Evolutionary conservation across 805 yeast genomes (phyloP), one percentile per base, ranked within the genome.

Genomic region (Saccharomyces jurei): DNA sequence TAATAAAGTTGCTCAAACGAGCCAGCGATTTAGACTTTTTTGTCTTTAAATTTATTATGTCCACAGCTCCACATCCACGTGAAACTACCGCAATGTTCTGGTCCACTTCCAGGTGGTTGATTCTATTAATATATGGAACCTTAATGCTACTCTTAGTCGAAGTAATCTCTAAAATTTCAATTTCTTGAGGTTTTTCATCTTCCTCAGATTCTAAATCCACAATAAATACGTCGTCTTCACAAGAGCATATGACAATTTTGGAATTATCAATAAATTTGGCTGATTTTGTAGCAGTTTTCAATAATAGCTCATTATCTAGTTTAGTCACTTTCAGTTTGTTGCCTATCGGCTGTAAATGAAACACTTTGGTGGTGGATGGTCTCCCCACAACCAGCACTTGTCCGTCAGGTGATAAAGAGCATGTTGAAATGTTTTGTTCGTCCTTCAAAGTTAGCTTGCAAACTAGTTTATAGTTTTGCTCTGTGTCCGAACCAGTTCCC

Each of bases 401-500:
- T 1, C 87, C 91, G 59, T 81, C 82, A 25, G 78, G 77, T 21
- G 89, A 85, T 46, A 91, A 66, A 9, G 82, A 76, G 56, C 86
- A 89, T 36, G 79, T 72, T 1, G 89, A 74, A 50, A 94, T 84
- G 70, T 87, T 87, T 58, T 89, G 97, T 31, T 87, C 96, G 58
- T 86, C 94, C 49, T 81, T 76, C 55, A 86, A 71, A 2, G 79
- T 73, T 62, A 88, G 65, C 70, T 87, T 87, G 52, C 87, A 76
- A 1, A 87, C 82, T 55, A 90, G 69, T 55, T 79, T 80, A 64
- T 65, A 71, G 54, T 63, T 64, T 10, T 63, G 65, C 8, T 57
- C 63, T n/a, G 62, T 54, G 10, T 59, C 56, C 3, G 56, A 46
- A 31, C 66, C 74, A 21, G 70, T 67, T 25, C 71, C 72, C 21